These are phyloP conservation scores for Monilinia fructigena DNA, from an alignment of 2,329 filamentous ascomycete genomes.

Conservation along the genomic window DNA sequence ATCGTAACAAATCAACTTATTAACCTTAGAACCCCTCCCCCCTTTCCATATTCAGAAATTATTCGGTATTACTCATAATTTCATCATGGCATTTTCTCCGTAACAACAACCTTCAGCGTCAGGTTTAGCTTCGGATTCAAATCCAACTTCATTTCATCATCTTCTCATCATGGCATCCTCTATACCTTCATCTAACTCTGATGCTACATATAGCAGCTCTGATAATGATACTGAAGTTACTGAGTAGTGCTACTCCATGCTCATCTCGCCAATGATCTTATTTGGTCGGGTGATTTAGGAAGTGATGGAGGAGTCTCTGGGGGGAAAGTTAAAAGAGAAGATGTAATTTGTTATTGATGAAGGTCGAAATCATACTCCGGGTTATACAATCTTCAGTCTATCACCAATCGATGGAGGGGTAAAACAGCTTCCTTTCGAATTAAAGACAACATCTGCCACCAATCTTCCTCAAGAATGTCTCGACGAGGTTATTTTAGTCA, in stretches of 20 bases:
- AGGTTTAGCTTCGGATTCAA: too few species aligned
- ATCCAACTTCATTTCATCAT: background rate
- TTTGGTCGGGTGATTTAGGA: constrained; percentile 19
- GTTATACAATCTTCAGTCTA: constrained; percentile 45
- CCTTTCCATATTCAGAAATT: background rate
- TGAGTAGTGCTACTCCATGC: constrained; percentile 25
- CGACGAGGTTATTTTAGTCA: constrained; percentile 42
- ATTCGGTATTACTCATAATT: background rate
- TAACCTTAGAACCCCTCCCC: too few species aligned
- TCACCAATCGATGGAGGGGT: constrained; percentile 27
- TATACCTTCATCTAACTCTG: constrained; percentile 22
- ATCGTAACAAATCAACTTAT: too few species aligned
- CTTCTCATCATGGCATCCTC: constrained; percentile 18
- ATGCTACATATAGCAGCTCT: constrained; percentile 17
- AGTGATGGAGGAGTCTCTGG: constrained; percentile 8
- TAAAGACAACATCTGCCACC: constrained; percentile 38
- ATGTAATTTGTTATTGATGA: constrained; percentile 39
- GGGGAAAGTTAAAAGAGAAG: constrained; percentile 35
- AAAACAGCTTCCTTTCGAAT: constrained; percentile 32
- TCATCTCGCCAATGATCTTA: constrained; percentile 22
- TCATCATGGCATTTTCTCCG: constrained; percentile 7
- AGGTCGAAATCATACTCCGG: constrained; percentile 19
- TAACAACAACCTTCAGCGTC: background rate
- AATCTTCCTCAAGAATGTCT: constrained; percentile 44
- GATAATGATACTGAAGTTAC: constrained; percentile 22